phyloP scores from a whole-genome alignment of 331 rosid species.

The Cydonia oblonga region DNA sequence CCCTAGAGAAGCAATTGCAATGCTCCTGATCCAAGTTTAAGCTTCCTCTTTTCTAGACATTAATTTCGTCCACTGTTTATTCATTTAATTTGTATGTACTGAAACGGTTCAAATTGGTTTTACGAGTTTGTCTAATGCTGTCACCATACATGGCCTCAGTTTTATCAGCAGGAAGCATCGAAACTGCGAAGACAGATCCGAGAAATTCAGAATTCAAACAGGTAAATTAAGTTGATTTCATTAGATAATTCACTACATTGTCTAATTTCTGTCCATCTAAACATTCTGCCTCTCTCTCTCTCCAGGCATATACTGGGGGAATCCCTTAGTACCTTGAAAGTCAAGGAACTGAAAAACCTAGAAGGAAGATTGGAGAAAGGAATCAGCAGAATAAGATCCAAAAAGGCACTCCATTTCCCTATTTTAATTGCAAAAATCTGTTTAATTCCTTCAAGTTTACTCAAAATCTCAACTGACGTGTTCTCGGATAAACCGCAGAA shows the following conservation, averaged over 20 bases:
- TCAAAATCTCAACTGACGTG: neutral
- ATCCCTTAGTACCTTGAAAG: conserved; percentile 56
- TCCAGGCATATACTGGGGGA: conserved; percentile 85
- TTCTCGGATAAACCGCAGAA: conserved; percentile 29
- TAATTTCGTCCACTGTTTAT: neutral
- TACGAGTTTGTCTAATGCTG: neutral
- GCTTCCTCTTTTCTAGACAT: neutral
- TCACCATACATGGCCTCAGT: conserved; percentile 27
- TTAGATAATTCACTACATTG: neutral
- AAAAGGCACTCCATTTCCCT: conserved; percentile 36
- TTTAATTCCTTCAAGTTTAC: neutral
- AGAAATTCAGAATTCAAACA: conserved; percentile 76
- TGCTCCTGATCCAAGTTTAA: neutral
- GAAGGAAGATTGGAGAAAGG: conserved; percentile 96
- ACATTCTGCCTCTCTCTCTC: neutral
- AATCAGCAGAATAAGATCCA: conserved; percentile 73
- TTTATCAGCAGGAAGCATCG: conserved; percentile 87
- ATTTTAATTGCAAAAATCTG: neutral
- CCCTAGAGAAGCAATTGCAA: neutral
- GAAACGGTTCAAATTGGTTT: neutral
- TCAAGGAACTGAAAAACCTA: conserved; percentile 79
- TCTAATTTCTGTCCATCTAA: neutral
- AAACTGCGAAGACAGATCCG: conserved; percentile 77
- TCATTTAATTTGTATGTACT: neutral
- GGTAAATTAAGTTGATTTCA: conserved; percentile 21